Conservation (phyloP, 768 basidiomycete genomes). For the Tephrocybe sp. region DNA sequence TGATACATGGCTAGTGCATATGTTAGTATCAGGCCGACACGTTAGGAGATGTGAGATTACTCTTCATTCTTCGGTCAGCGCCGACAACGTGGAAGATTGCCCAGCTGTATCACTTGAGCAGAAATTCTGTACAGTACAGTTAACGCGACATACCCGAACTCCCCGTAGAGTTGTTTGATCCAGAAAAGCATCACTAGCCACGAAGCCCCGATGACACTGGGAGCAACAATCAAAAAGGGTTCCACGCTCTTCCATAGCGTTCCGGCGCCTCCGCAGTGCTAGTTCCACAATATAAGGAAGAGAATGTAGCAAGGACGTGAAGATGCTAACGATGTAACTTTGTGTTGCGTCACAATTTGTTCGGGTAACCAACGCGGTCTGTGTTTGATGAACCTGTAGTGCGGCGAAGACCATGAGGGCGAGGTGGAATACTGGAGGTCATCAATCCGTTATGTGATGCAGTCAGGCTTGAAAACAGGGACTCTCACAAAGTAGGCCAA, state of each 20-base stretch:
- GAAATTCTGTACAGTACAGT: constrained; percentile 4
- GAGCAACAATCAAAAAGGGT: constrained; percentile 72
- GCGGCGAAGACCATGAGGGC: constrained; percentile 74
- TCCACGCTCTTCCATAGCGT: constrained; percentile 61
- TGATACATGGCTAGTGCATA: constrained; percentile 74
- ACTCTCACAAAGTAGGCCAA: constrained; percentile 66
- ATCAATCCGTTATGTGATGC: background rate
- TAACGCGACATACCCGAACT: constrained; percentile 81
- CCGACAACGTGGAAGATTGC: constrained; percentile 90
- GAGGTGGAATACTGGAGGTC: constrained; percentile 64
- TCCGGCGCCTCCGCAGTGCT: constrained; percentile 50
- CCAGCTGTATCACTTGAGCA: constrained; percentile 55
- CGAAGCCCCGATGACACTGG: constrained; percentile 64
- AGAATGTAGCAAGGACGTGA: background rate
- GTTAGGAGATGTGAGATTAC: constrained; percentile 36
- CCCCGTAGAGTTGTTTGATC: constrained; percentile 68
- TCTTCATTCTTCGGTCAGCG: constrained; percentile 82
- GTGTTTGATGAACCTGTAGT: constrained; percentile 79
- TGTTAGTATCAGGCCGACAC: background rate
- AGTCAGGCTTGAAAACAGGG: background rate
- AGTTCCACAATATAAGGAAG: background rate
- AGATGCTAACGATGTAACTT: constrained; percentile 40
- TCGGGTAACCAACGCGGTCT: constrained; percentile 48
- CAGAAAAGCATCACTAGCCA: constrained; percentile 70
- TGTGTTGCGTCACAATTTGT: constrained; percentile 32